Evolutionary conservation across 495 filamentous ascomycete genomes (phyloP).

Genomic region (Filosporella fistucella): DNA sequence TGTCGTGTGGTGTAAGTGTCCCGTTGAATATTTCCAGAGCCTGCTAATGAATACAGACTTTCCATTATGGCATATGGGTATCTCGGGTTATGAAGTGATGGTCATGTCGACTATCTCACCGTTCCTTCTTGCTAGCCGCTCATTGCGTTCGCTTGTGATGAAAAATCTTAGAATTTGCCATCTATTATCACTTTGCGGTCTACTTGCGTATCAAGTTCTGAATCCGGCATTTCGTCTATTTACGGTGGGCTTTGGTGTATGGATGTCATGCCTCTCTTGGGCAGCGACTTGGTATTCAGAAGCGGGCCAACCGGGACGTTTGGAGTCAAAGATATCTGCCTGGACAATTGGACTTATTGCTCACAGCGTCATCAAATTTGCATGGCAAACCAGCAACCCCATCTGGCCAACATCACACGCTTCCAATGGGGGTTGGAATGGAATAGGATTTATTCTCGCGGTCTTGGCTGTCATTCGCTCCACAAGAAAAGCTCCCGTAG

Average conservation of each 20-base stretch:
- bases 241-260: conserved; percentile 71
- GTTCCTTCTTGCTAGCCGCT: conserved; percentile 67
- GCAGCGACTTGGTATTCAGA: conserved; percentile 75
- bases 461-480: conserved; percentile 69
- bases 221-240: conserved; percentile 76
- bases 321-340: conserved; percentile 77
- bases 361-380: conserved; percentile 88
- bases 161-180: conserved; percentile 67
- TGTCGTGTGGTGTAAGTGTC: conserved; percentile 82
- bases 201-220: conserved; percentile 74
- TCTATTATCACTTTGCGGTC: conserved; percentile 68
- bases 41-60: conserved; percentile 60
- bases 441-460: conserved; percentile 70
- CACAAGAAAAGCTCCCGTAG: conserved; percentile 51
- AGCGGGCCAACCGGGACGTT: conserved; percentile 61
- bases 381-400: conserved; percentile 94
- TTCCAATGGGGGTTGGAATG: conserved; percentile 90
- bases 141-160: conserved; percentile 61
- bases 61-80: conserved; percentile 99
- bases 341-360: conserved; percentile 79
- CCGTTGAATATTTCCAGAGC: neutral
- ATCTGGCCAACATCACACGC: conserved; percentile 93
- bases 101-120: conserved; percentile 84
- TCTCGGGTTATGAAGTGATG: conserved; percentile 91
- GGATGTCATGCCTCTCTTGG: conserved; percentile 76